Conservation (phyloP, 2,329 filamentous ascomycete genomes). For the Phialophora expanda region DNA sequence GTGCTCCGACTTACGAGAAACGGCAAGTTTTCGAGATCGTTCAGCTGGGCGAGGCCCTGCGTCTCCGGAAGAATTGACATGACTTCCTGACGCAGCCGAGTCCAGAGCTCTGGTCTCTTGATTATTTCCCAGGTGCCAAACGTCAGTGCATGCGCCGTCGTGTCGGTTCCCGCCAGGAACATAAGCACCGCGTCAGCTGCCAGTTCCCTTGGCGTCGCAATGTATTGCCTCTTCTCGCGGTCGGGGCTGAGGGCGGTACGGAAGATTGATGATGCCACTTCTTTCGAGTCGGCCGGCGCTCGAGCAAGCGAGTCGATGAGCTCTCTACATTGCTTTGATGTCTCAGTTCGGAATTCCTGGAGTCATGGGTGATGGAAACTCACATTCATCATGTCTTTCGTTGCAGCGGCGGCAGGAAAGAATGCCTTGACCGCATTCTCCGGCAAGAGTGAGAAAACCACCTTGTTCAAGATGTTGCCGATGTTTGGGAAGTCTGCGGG, state of each 20-base stretch:
- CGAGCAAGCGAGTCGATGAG: conserved; percentile 17
- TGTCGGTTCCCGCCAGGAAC: conserved; percentile 44
- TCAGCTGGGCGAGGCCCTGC: conserved; percentile 5
- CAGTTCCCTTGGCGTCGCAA: conserved; percentile 36
- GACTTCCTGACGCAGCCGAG: conserved; percentile 25
- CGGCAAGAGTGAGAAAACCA: conserved; percentile 14
- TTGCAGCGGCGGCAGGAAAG: conserved; percentile 9
- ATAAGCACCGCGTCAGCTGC: conserved; percentile 42
- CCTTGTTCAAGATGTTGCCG: conserved; percentile 20
- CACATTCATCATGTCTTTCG: conserved; percentile 17
- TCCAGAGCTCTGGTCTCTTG: conserved; percentile 14
- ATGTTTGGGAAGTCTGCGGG: conserved; percentile 18
- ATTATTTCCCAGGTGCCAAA: conserved; percentile 44
- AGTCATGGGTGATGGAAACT: not conserved
- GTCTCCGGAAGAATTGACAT: conserved; percentile 6
- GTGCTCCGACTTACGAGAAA: conserved; percentile 15
- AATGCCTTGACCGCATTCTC: conserved; percentile 1
- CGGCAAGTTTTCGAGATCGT: conserved; percentile 20
- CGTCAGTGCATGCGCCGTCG: conserved; percentile 40
- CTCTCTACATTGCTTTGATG: conserved; percentile 15
- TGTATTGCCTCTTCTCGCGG: conserved; percentile 41
- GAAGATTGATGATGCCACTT: conserved; percentile 41
- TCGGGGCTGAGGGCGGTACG: conserved; percentile 37
- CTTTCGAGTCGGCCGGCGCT: conserved; percentile 19
- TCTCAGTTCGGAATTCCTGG: conserved; percentile 23